Conservation (phyloP, 2,329 filamentous ascomycete species). For the Botrytis deweyae region DNA sequence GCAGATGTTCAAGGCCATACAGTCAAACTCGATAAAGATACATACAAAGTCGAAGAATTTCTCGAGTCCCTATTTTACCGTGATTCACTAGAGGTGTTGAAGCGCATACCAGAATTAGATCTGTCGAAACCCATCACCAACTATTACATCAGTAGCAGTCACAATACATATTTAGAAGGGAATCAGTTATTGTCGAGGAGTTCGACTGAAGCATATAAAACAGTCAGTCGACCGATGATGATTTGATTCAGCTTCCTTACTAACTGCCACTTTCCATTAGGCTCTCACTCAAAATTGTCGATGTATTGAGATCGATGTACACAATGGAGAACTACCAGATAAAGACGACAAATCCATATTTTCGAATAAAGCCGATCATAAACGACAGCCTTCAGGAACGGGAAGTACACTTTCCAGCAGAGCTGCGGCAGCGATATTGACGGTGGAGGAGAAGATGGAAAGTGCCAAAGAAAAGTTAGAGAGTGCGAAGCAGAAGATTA, state of each 20-base stretch:
- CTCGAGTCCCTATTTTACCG: slow-evolving; percentile 36
- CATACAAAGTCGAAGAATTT: slow-evolving; percentile 40
- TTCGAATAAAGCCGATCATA: slow-evolving; percentile 49
- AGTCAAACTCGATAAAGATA: slow-evolving; percentile 32
- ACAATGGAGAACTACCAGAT: slow-evolving; percentile 65
- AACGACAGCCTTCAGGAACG: slow-evolving; percentile 35
- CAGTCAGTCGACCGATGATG: slow-evolving; percentile 50
- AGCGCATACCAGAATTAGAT: slow-evolving; percentile 33
- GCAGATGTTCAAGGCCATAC: slow-evolving; percentile 45
- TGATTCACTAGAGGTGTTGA: slow-evolving; percentile 35
- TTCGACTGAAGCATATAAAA: slow-evolving; percentile 74
- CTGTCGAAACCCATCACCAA: slow-evolving; percentile 49
- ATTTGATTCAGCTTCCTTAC: background rate
- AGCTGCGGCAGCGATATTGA: slow-evolving; percentile 31
- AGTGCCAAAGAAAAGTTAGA: slow-evolving; percentile 31
- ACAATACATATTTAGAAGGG: slow-evolving; percentile 89
- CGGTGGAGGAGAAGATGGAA: slow-evolving; percentile 32
- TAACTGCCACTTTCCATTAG: slow-evolving; percentile 41
- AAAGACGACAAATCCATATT: slow-evolving; percentile 33
- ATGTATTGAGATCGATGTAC: slow-evolving; percentile 93
- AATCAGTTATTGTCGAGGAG: slow-evolving; percentile 77
- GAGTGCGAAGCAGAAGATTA: slow-evolving; percentile 31
- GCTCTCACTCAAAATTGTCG: slow-evolving; percentile 76
- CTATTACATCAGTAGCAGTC: slow-evolving; percentile 92
- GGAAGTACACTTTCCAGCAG: slow-evolving; percentile 39